Percentiles rank a stretch among this genome's conserved stretches.
Evolutionary conservation across 805 yeast genomes (phyloP).

Genomic region (Brettanomyces bruxellensis): DNA sequence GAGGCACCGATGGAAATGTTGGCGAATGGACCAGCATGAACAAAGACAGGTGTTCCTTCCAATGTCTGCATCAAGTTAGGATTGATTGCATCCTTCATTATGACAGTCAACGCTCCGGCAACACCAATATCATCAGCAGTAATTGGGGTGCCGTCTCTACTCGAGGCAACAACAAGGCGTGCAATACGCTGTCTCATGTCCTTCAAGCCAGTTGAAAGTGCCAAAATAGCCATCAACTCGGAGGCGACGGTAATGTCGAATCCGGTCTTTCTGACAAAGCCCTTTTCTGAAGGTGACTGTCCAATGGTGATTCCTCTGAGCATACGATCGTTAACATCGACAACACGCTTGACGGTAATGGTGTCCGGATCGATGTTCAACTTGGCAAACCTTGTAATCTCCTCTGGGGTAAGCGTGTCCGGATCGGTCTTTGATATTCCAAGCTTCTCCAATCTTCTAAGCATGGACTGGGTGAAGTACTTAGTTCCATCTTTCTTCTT

Average conservation of each 20-base stretch:
- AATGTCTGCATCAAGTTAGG: slow-evolving; percentile 84
- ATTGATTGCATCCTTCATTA: slow-evolving; percentile 72
- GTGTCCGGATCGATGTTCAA: slow-evolving; percentile 72
- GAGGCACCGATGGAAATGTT: slow-evolving; percentile 83
- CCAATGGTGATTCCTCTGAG: slow-evolving; percentile 73
- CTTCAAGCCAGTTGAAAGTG: slow-evolving; percentile 57
- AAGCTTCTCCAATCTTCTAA: slow-evolving; percentile 54
- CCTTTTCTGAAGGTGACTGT: slow-evolving; percentile 75
- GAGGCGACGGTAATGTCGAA: slow-evolving; percentile 82
- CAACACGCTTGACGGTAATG: slow-evolving; percentile 77
- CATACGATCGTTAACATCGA: slow-evolving; percentile 76
- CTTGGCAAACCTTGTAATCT: slow-evolving; percentile 53
- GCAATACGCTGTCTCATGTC: slow-evolving; percentile 74
- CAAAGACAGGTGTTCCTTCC: slow-evolving; percentile 82
- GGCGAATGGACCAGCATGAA: slow-evolving; percentile 87
- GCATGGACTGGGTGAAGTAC: slow-evolving; percentile 59
- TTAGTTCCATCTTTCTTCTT: slow-evolving; percentile 56
- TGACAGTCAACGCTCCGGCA: slow-evolving; percentile 80
- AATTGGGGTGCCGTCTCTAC: slow-evolving; percentile 59
- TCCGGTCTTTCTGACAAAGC: slow-evolving; percentile 63
- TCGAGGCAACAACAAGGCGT: slow-evolving; percentile 64
- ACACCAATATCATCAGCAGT: slow-evolving; percentile 81
- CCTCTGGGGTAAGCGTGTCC: slow-evolving; percentile 62
- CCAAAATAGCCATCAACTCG: slow-evolving; percentile 80
- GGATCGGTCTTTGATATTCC: slow-evolving; percentile 67